phyloP scores from a whole-genome alignment of 2,329 filamentous ascomycete species.

The Colletotrichum agaves region DNA sequence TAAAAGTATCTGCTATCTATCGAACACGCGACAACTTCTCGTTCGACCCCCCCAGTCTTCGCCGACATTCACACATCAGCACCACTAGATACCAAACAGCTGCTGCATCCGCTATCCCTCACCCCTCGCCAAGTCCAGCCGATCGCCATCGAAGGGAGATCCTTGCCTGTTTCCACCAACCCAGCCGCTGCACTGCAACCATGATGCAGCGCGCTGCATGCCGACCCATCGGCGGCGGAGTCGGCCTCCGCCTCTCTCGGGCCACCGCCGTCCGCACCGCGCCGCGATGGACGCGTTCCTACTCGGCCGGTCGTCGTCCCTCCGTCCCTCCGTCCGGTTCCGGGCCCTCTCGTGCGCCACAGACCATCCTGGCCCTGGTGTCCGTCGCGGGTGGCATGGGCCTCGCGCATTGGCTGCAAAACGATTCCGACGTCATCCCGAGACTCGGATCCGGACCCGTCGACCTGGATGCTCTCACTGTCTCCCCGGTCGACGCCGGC shows the following conservation, averaged over 20 bases:
- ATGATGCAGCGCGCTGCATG: constrained; percentile 27
- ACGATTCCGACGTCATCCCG: constrained; percentile 14
- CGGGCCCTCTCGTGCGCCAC: neutral
- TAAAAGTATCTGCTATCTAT: neutral
- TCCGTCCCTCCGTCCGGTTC: neutral
- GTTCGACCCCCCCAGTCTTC: too few relatives aligned
- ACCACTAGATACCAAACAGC: neutral
- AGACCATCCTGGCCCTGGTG: neutral
- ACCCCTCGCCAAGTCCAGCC: neutral
- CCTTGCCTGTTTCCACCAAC: neutral
- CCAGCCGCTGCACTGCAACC: neutral
- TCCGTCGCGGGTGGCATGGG: neutral
- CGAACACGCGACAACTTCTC: neutral
- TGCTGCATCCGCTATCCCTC: neutral
- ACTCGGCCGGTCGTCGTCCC: constrained; percentile 4
- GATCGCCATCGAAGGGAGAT: neutral
- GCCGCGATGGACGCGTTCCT: constrained; percentile 21
- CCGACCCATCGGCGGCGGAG: constrained; percentile 10
- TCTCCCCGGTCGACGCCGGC: constrained; percentile 21
- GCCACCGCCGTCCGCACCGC: neutral
- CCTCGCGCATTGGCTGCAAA: neutral
- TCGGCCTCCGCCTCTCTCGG: constrained; percentile 1
- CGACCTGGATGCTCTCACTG: constrained; percentile 15
- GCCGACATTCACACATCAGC: neutral
- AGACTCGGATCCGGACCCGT: constrained; percentile 15